Evolutionary conservation across 2,329 filamentous ascomycete genomes (phyloP).

Genomic region (Colletotrichum lini): DNA sequence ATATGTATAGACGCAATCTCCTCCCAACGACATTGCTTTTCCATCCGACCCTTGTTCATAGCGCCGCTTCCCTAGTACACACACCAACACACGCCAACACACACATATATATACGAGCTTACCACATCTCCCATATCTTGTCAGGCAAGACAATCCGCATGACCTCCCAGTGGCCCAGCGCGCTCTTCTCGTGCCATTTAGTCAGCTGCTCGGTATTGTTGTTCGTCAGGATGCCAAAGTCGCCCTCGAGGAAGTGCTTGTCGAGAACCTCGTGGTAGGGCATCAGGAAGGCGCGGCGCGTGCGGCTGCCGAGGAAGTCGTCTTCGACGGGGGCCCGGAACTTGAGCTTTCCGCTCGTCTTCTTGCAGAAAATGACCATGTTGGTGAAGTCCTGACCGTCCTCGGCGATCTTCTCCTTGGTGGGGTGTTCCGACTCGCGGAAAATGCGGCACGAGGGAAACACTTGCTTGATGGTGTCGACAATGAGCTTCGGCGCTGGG

Average conservation of each 20-base stretch:
- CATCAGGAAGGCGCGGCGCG: conserved; percentile 78
- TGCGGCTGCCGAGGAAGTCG: conserved; percentile 82
- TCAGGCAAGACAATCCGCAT: conserved; percentile 89
- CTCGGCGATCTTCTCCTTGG: conserved; percentile 62
- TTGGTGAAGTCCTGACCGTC: conserved; percentile 85
- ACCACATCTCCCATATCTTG: conserved; percentile 91
- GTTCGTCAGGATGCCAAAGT: conserved; percentile 68
- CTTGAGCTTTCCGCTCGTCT: conserved; percentile 64
- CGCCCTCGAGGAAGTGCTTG: conserved; percentile 60
- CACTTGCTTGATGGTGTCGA: conserved; percentile 84
- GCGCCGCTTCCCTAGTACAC: not conserved
- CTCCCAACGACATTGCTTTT: not conserved
- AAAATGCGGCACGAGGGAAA: conserved; percentile 95
- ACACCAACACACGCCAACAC: not conserved
- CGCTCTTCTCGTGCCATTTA: conserved; percentile 81
- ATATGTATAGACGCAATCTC: conserved; percentile 19
- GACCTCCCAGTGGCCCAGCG: conserved; percentile 88
- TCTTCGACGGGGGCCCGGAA: conserved; percentile 76
- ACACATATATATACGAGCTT: conserved; percentile 45
- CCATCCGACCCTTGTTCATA: not conserved
- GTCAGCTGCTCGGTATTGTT: conserved; percentile 78
- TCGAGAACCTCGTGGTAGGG: conserved; percentile 79
- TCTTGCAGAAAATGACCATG: conserved; percentile 95
- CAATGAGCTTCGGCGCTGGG: conserved; percentile 81
- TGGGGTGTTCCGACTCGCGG: conserved; percentile 77